Conservation (phyloP, 2,329 filamentous ascomycete genomes). For the Arthrinium puccinioides region DNA sequence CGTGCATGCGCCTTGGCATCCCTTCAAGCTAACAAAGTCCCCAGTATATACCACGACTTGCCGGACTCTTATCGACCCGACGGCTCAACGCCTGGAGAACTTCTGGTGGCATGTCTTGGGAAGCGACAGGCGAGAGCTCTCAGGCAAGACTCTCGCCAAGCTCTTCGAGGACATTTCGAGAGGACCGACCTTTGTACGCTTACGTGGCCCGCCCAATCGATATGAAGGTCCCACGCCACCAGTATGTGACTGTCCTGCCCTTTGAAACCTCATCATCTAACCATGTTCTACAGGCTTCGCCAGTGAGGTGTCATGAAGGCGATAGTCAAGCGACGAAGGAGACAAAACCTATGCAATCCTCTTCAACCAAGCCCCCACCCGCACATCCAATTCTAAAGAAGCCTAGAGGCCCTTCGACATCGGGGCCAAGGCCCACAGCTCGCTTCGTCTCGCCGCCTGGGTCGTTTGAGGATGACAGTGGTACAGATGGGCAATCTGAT, state of each 20-base stretch:
- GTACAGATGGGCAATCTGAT: constrained; percentile 14
- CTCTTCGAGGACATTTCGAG: constrained; percentile 52
- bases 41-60: constrained; percentile 55
- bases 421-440: constrained; percentile 50
- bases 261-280: too few species aligned
- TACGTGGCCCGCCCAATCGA: constrained; percentile 44
- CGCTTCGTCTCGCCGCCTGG: constrained; percentile 51
- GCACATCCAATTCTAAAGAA: constrained; percentile 55
- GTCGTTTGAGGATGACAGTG: constrained; percentile 35
- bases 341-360: constrained; percentile 23
- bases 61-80: constrained; percentile 53
- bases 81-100: constrained; percentile 53
- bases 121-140: constrained; percentile 45
- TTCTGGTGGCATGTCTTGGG: constrained; percentile 63
- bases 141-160: constrained; percentile 44
- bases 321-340: constrained; percentile 14
- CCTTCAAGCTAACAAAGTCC: too few species aligned
- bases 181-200: constrained; percentile 49
- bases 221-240: constrained; percentile 37
- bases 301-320: too few species aligned
- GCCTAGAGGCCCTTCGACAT: constrained; percentile 42
- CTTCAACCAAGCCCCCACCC: constrained; percentile 39
- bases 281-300: constrained; percentile 3
- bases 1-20: too few species aligned
- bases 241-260: too few species aligned